These are phyloP conservation scores for Chlorella sorokiniana DNA, from an alignment of 139 green algal species.

Conservation along the genomic window DNA sequence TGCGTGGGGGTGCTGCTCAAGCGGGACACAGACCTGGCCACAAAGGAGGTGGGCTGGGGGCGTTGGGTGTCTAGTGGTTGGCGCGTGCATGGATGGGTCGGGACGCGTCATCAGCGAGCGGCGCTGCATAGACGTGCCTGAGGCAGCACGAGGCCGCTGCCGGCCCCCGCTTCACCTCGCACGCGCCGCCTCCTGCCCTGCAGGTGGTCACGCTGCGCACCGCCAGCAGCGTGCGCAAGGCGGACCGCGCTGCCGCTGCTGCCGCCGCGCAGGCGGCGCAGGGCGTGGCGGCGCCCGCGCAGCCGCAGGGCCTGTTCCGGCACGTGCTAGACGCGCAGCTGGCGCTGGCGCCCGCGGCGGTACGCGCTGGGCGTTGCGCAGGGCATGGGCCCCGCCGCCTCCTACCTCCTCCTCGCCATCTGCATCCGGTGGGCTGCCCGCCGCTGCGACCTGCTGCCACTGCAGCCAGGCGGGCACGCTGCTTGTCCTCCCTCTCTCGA, in stretches of 20 bases:
- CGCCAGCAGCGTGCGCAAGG: slow-evolving; percentile 1
- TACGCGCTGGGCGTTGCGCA: slow-evolving; percentile 28
- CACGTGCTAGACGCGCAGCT: slow-evolving; percentile 75
- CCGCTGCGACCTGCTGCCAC: not conserved
- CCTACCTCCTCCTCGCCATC: slow-evolving; percentile 66
- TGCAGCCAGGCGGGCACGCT: too few relatives aligned
- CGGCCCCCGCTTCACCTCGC: too few relatives aligned
- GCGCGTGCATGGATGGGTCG: too few relatives aligned
- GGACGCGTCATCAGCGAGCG: too few relatives aligned
- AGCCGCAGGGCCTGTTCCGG: slow-evolving; percentile 23
- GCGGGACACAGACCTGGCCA: slow-evolving; percentile 68
- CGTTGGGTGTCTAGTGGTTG: too few relatives aligned
- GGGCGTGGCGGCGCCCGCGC: not conserved
- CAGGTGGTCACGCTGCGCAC: not conserved
- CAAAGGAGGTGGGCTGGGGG: slow-evolving; percentile 22
- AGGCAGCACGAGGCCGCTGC: too few relatives aligned
- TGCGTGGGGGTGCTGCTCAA: slow-evolving; percentile 80
- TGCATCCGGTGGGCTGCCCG: slow-evolving; percentile 52
- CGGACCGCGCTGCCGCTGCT: too few relatives aligned
- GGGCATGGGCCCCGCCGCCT: slow-evolving; percentile 40
- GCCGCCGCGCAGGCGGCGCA: slow-evolving; percentile 21
- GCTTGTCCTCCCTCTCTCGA: too few relatives aligned
- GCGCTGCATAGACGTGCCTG: too few relatives aligned
- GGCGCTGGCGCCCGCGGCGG: slow-evolving; percentile 31
- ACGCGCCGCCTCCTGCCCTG: not conserved